phyloP scores from a whole-genome alignment of 768 basidiomycete species.

The Psilocybe sp. region DNA sequence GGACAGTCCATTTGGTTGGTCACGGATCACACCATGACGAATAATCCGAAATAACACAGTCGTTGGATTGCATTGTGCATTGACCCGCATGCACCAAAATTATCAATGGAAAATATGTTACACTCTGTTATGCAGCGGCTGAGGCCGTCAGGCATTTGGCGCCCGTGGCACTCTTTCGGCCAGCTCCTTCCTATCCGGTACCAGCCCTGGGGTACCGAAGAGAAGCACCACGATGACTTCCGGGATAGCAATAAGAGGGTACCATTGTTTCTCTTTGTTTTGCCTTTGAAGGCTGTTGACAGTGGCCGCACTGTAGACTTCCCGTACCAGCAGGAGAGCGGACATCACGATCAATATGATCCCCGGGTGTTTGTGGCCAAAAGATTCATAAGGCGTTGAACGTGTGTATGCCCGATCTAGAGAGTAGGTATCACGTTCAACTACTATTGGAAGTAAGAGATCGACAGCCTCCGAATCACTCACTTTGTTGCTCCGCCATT shows the following conservation, averaged over 20 bases:
- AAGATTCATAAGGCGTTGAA: slow-evolving; percentile 4
- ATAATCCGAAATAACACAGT: too few species aligned
- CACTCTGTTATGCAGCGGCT: not conserved
- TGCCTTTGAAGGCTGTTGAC: slow-evolving; percentile 20
- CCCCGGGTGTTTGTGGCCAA: slow-evolving; percentile 26
- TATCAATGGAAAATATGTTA: too few species aligned
- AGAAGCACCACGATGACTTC: slow-evolving; percentile 34
- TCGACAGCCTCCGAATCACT: not conserved
- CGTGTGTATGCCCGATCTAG: too few species aligned
- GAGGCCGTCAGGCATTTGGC: too few species aligned
- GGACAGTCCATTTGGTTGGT: too few species aligned
- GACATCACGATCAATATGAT: slow-evolving; percentile 31
- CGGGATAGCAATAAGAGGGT: slow-evolving; percentile 36
- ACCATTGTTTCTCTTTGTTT: slow-evolving; percentile 37
- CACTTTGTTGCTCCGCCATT: slow-evolving; percentile 19
- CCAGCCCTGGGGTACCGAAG: slow-evolving; percentile 30
- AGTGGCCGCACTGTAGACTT: slow-evolving; percentile 32
- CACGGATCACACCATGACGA: too few species aligned
- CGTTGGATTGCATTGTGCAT: too few species aligned
- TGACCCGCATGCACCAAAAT: too few species aligned
- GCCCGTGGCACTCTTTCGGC: too few species aligned
- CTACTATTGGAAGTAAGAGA: too few species aligned
- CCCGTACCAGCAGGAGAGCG: slow-evolving; percentile 34
- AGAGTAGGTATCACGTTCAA: too few species aligned
- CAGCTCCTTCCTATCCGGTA: slow-evolving; percentile 27